Base-by-base conservation (phyloP, 345 rosid species). In the Gossypium ekmanianum region DNA sequence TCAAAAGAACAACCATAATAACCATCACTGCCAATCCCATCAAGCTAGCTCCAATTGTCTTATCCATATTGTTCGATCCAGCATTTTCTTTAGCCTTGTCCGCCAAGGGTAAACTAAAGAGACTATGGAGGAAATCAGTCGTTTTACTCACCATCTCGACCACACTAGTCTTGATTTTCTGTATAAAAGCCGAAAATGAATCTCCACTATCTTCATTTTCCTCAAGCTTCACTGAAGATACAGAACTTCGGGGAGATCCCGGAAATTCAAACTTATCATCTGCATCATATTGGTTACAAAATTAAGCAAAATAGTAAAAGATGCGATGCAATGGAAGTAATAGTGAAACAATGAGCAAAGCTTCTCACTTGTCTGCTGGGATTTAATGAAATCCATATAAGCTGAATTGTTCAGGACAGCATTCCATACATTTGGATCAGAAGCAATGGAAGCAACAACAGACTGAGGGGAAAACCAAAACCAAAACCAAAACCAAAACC, bases 381-480 rank as follows among this genome's bases (percentile, higher is more conserved):
- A 68, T 41, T 68, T 52, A 7, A 68, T 48, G 57, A 68, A 68
- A 7, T 68, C 72, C 57, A 24, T 26, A 52, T 48, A 48, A 24
- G 12, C 72, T 27, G 57, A 3, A 68, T 68, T 68, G 22, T 68
- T 68, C 43, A 48, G 9, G 41, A 68, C 57, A 24, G 72, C 72
- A 48, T 24, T 26, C 41, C 41, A 48, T 2, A 68, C 57, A 26
- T 68, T 48, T 22, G 43, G 41, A 27, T 93, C 98, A 55, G 75
- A 41, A 7, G 91, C 97, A 81, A 93, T 73, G 17, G 95, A 89
- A 71, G 92, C 91, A 84, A 93, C 92, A 75, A 91, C 87, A 82
- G 79, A 34, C 98, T 93, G 86, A 10, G 26, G 7, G 26, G 3
- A 74, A 62, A 44, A 71, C 22, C 24, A 63, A 75, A 63, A 39